phyloP scores from a whole-genome alignment of 176 grass and related monocot species.

The Triticum monococcum region DNA sequence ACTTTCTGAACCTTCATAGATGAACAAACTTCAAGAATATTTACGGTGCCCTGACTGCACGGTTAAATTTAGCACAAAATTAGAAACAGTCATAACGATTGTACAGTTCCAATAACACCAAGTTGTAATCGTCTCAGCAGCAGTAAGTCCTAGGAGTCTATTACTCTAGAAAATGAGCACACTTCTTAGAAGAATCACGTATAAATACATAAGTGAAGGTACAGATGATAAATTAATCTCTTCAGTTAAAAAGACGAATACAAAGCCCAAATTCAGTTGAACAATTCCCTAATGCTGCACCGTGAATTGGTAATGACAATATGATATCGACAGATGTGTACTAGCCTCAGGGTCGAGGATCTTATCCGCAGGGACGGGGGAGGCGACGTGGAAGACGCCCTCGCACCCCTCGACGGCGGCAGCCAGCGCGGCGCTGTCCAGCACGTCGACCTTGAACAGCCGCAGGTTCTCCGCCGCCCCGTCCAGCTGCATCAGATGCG shows the following conservation, averaged over 20 bases:
- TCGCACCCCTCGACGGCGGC: conserved; percentile 47
- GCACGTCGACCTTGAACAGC: conserved; percentile 58
- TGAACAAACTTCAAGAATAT: conserved; percentile 18
- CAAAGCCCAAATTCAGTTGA: neutral
- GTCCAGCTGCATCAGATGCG: conserved; percentile 35
- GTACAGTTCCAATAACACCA: neutral
- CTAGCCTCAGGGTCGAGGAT: conserved; percentile 31
- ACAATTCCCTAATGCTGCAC: neutral
- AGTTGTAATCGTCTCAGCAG: neutral
- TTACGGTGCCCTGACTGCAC: conserved; percentile 37
- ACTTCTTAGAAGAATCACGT: neutral
- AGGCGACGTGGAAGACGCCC: conserved; percentile 51
- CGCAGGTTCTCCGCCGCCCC: conserved; percentile 34
- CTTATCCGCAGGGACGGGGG: conserved; percentile 32
- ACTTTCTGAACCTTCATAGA: conserved; percentile 14
- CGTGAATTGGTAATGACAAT: too few species aligned
- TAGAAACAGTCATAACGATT: neutral
- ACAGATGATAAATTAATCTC: neutral
- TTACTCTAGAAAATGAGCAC: neutral
- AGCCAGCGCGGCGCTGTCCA: conserved; percentile 28
- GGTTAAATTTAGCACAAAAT: neutral
- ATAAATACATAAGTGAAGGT: neutral
- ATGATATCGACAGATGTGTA: too few species aligned
- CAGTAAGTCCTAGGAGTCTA: neutral
- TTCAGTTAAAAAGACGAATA: too few species aligned